phyloP scores from a whole-genome alignment of 257 asterid genomes.

The Penstemon newberryi region DNA sequence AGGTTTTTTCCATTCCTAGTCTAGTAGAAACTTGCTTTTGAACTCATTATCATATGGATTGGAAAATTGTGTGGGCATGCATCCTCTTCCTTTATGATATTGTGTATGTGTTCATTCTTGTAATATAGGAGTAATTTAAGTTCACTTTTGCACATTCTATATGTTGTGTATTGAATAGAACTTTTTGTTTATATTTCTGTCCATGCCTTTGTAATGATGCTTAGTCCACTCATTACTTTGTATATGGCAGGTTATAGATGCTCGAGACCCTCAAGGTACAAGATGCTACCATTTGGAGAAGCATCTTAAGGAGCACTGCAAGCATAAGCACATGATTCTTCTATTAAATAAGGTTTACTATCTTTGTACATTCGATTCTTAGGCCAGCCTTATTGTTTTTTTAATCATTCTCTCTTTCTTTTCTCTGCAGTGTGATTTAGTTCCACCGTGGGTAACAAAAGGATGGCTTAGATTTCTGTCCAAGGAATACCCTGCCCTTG shows the following conservation, averaged over 20 bases:
- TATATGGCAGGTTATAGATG: conserved; percentile 80
- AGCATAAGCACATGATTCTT: conserved; percentile 90
- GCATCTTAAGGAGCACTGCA: conserved; percentile 90
- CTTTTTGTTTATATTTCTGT: not conserved
- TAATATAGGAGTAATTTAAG: not conserved
- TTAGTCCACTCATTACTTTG: not conserved
- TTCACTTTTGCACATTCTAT: not conserved
- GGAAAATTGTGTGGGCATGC: not conserved
- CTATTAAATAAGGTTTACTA: conserved; percentile 73
- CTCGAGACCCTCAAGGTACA: conserved; percentile 97
- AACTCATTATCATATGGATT: not conserved
- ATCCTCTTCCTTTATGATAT: not conserved
- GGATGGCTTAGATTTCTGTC: conserved; percentile 91
- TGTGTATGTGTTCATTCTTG: not conserved
- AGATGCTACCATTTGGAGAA: conserved; percentile 95
- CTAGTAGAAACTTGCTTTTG: not conserved
- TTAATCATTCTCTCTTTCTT: not conserved
- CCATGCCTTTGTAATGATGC: not conserved
- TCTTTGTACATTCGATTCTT: not conserved
- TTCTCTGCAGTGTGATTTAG: conserved; percentile 76
- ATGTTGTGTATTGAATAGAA: not conserved
- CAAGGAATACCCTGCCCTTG: conserved; percentile 88
- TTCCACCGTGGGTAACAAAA: conserved; percentile 95
- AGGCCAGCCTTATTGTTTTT: not conserved
- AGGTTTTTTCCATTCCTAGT: not conserved